A percentile compares a stretch with the other conserved stretches of the same genome.
Evolutionary conservation across 257 asterid genomes (phyloP).

Genomic region (Nicotiana noctiflora): DNA sequence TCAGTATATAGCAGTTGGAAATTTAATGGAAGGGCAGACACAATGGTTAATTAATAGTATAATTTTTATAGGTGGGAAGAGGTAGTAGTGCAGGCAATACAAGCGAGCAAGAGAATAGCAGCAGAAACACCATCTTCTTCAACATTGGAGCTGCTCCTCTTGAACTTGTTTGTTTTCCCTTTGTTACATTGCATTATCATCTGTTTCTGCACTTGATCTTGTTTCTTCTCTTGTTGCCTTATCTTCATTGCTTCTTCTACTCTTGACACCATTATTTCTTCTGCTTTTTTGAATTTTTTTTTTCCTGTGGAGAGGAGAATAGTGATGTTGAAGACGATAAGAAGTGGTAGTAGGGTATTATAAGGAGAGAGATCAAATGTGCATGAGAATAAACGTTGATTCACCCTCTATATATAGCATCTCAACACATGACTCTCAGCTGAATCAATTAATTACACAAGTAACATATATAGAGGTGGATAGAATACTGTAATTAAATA

Average conservation of each 20-base stretch:
- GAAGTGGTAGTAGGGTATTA: too few relatives aligned
- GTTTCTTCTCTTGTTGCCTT: conserved; percentile 16
- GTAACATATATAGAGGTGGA: background rate
- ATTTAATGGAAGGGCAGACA: too few relatives aligned
- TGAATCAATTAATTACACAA: background rate
- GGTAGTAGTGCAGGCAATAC: conserved; percentile 43
- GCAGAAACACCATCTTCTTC: conserved; percentile 74
- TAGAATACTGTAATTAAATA: background rate
- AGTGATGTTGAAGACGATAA: background rate
- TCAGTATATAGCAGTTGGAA: background rate
- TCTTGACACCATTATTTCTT: conserved; percentile 37
- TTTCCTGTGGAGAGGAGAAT: background rate
- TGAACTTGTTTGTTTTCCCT: conserved; percentile 52
- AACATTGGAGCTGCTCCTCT: conserved; percentile 55
- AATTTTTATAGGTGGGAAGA: conserved; percentile 12
- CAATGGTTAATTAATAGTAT: too few relatives aligned
- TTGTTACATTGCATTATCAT: conserved; percentile 41
- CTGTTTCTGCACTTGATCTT: conserved; percentile 19
- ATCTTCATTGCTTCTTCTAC: conserved; percentile 34
- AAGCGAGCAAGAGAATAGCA: conserved; percentile 64
- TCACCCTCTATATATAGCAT: background rate
- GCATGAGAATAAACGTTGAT: background rate
- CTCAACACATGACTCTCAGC: background rate
- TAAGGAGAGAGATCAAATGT: too few relatives aligned
- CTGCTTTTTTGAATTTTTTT: too few relatives aligned